Conservation (phyloP, 495 filamentous ascomycete species). For the Achaetomiella virescens region DNA sequence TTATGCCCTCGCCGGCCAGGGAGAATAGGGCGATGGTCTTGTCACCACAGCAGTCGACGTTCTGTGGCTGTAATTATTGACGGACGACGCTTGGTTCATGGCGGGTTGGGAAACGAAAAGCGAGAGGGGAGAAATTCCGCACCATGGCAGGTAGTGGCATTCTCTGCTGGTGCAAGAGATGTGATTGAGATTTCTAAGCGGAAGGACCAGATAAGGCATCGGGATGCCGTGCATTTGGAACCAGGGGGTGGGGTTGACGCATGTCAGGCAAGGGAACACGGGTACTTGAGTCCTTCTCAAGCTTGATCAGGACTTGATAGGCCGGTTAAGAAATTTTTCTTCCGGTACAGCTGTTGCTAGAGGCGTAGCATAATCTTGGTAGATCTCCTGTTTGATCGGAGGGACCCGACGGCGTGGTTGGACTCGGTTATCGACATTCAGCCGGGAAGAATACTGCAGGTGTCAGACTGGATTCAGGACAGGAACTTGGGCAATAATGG, state of each 20-base stretch:
- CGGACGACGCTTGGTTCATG: background rate
- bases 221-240: background rate
- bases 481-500: too few species aligned
- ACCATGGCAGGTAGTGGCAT: background rate
- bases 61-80: background rate
- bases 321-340: background rate
- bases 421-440: conserved; percentile 2
- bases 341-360: background rate
- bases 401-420: background rate
- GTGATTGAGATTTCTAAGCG: too few species aligned
- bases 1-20: background rate
- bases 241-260: background rate
- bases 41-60: background rate
- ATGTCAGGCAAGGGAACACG: too few species aligned
- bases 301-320: background rate
- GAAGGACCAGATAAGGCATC: background rate
- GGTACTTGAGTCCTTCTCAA: too few species aligned
- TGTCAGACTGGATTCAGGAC: too few species aligned
- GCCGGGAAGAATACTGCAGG: too few species aligned
- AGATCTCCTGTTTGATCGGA: conserved; percentile 6
- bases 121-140: background rate
- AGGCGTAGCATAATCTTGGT: background rate
- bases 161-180: background rate
- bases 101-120: background rate
- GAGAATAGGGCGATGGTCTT: background rate